Evolutionary conservation across 768 basidiomycete species (phyloP).

Genomic region (Mycena venus): DNA sequence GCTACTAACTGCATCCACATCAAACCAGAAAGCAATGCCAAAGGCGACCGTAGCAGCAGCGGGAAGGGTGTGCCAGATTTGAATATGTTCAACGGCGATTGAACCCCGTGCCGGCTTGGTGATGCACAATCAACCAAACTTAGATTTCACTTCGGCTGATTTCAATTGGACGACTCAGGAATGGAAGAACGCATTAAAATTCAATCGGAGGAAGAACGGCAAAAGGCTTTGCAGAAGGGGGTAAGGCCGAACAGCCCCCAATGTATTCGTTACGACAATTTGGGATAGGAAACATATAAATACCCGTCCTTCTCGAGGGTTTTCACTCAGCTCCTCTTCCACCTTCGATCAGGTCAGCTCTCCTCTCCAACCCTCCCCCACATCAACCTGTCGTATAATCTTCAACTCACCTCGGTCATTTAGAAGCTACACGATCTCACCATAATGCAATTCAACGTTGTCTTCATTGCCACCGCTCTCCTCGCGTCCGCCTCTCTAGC

Average conservation of each 20-base stretch:
- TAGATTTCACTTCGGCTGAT: neutral
- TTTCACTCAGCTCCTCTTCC: neutral
- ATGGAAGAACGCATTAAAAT: too few species aligned
- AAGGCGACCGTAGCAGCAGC: neutral
- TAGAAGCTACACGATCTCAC: neutral
- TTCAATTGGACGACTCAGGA: neutral
- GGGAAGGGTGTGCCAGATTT: neutral
- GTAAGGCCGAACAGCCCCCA: constrained; percentile 2
- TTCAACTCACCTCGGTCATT: neutral
- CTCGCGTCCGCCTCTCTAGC: constrained; percentile 4
- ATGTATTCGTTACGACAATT: constrained; percentile 1
- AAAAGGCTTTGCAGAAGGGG: constrained; percentile 8
- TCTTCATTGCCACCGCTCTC: constrained; percentile 11
- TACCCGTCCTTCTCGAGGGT: too few species aligned
- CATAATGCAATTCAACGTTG: constrained; percentile 15
- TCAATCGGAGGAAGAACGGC: constrained; percentile 1
- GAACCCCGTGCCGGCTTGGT: neutral
- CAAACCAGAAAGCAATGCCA: neutral
- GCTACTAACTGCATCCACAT: neutral
- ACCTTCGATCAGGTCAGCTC: constrained; percentile 4
- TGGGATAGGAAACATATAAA: neutral
- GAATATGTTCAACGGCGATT: neutral
- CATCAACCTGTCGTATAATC: neutral
- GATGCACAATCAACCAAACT: neutral
- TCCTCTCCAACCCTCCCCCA: neutral